Evolutionary conservation across 805 yeast species (phyloP).

Genomic region (Osmozyma mogii): DNA sequence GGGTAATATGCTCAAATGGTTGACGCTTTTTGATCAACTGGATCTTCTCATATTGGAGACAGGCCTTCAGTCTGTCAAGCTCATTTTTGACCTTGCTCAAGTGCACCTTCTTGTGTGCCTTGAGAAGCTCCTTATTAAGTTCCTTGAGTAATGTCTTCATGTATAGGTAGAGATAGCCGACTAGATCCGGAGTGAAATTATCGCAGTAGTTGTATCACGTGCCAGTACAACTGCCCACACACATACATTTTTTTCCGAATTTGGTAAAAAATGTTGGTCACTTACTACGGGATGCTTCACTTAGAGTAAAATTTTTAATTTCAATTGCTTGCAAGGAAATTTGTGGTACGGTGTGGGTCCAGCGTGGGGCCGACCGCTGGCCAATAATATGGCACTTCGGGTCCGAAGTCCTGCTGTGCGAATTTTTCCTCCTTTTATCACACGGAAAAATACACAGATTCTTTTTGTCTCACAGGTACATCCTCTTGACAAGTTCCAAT

Average conservation of each 20-base stretch:
- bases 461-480: slow-evolving; percentile 4
- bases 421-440: slow-evolving; percentile 9
- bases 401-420: slow-evolving; percentile 11
- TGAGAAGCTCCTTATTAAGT: slow-evolving; percentile 33
- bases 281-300: too few species aligned
- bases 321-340: too few species aligned
- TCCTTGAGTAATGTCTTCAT: slow-evolving; percentile 13
- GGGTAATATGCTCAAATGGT: slow-evolving; percentile 27
- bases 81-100: slow-evolving; percentile 33
- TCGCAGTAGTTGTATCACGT: too few species aligned
- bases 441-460: not conserved
- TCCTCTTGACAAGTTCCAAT: slow-evolving; percentile 5
- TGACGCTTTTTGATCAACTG: slow-evolving; percentile 32
- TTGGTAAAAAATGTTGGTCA: too few species aligned
- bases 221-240: too few species aligned
- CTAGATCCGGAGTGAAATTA: too few species aligned
- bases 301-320: too few species aligned
- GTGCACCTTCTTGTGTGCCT: slow-evolving; percentile 27
- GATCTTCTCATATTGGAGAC: slow-evolving; percentile 41
- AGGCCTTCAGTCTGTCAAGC: slow-evolving; percentile 36
- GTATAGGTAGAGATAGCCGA: too few species aligned
- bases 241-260: too few species aligned
- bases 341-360: not conserved
- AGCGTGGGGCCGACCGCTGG: slow-evolving; percentile 1
- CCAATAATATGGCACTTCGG: slow-evolving; percentile 12